Evolutionary conservation across 164 flowering plant genomes (phyloP).

Genomic region (Protea cynaroides): DNA sequence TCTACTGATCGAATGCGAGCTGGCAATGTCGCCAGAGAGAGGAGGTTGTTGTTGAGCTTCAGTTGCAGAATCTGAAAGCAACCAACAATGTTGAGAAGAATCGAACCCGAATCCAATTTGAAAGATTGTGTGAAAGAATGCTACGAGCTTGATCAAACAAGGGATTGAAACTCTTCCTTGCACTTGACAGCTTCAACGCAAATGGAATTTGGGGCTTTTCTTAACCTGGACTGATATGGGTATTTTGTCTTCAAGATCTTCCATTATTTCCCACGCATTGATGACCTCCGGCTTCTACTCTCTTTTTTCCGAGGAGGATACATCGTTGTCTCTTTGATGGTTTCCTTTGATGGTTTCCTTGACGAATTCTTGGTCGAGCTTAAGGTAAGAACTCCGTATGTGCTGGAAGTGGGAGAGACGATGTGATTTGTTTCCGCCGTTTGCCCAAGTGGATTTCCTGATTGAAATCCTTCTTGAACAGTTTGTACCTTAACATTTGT

Average conservation of each 20-base stretch:
- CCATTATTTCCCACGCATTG: conserved; percentile 87
- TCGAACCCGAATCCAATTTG: too few relatives aligned
- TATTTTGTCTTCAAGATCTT: conserved; percentile 62
- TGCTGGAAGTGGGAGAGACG: conserved; percentile 88
- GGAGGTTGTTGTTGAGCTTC: too few relatives aligned
- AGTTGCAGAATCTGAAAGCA: too few relatives aligned
- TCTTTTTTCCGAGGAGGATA: neutral
- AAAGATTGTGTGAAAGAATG: conserved; percentile 18
- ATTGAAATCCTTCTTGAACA: conserved; percentile 33
- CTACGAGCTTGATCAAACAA: conserved; percentile 76
- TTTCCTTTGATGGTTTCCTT: conserved; percentile 14
- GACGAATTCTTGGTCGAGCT: conserved; percentile 38
- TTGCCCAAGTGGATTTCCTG: conserved; percentile 30
- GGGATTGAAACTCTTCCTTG: conserved; percentile 48
- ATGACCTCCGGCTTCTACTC: conserved; percentile 61
- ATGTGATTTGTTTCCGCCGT: conserved; percentile 57
- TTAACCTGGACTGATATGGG: conserved; percentile 23
- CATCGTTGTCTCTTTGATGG: too few relatives aligned
- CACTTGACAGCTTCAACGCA: conserved; percentile 24
- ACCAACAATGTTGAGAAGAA: too few relatives aligned
- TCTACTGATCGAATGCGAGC: too few relatives aligned
- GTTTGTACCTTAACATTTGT: too few relatives aligned
- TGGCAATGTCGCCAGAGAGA: too few relatives aligned
- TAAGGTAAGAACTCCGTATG: conserved; percentile 76
- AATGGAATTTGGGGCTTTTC: conserved; percentile 48